phyloP scores from a whole-genome alignment of 2,329 filamentous ascomycete species.

The Colletotrichum tabaci region DNA sequence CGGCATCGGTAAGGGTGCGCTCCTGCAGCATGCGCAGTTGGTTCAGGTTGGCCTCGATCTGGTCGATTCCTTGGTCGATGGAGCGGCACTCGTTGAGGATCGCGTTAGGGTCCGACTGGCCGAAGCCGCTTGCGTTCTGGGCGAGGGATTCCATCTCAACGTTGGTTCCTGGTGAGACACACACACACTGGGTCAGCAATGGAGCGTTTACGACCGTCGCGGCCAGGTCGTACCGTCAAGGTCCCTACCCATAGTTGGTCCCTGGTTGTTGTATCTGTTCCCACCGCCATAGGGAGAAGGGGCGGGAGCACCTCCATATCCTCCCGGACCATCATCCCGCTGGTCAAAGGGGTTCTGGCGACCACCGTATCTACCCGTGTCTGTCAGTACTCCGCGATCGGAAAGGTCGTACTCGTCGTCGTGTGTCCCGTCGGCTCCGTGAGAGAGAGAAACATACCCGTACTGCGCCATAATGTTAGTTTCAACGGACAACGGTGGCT shows the following conservation, averaged over 20 bases:
- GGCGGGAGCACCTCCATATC: constrained; percentile 47
- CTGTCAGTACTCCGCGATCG: constrained; percentile 47
- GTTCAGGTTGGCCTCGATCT: constrained; percentile 80
- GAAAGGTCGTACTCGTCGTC: constrained; percentile 38
- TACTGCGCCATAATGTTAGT: constrained; percentile 63
- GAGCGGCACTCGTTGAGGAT: constrained; percentile 89
- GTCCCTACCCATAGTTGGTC: constrained; percentile 44
- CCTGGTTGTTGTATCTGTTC: constrained; percentile 45
- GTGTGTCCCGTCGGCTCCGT: constrained; percentile 35
- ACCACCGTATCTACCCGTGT: constrained; percentile 66
- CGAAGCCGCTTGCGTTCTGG: constrained; percentile 65
- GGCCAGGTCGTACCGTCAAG: constrained; percentile 34
- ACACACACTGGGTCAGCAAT: constrained; percentile 25
- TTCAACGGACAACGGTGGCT: constrained; percentile 25
- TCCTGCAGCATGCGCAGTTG: constrained; percentile 81
- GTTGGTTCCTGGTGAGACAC: constrained; percentile 58
- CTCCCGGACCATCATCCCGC: constrained; percentile 56
- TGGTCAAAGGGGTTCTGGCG: constrained; percentile 73
- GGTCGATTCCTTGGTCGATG: constrained; percentile 82
- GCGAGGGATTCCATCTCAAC: constrained; percentile 81
- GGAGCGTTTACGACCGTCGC: constrained; percentile 27
- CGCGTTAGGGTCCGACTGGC: constrained; percentile 75
- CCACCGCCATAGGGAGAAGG: constrained; percentile 45
- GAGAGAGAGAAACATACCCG: constrained; percentile 56
- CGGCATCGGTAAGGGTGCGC: constrained; percentile 80